phyloP scores from a whole-genome alignment of 1,284 basidiomycete species.

The Coriolopsis trogii region DNA sequence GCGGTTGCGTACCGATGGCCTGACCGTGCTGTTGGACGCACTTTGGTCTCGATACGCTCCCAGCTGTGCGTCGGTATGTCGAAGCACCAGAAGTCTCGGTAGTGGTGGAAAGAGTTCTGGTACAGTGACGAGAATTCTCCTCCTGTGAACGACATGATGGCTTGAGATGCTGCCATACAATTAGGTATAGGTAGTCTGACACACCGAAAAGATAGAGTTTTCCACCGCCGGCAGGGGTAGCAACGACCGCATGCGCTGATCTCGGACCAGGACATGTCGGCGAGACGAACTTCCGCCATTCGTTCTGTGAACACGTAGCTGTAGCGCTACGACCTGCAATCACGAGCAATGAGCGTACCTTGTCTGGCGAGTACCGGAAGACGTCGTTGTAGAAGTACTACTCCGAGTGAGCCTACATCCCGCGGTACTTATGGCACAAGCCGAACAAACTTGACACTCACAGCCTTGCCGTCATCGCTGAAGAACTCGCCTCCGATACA shows the following conservation, averaged over 20 bases:
- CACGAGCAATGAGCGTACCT: slow-evolving; percentile 41
- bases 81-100: slow-evolving; percentile 86
- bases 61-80: slow-evolving; percentile 77
- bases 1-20: slow-evolving; percentile 70
- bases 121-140: slow-evolving; percentile 87
- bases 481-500: slow-evolving; percentile 86
- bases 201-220: slow-evolving; percentile 85
- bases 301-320: slow-evolving; percentile 53
- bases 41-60: slow-evolving; percentile 89
- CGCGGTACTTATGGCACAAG: too few relatives aligned
- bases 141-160: slow-evolving; percentile 41
- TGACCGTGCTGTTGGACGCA: slow-evolving; percentile 80
- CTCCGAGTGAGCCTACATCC: too few relatives aligned
- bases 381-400: slow-evolving; percentile 83
- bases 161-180: not conserved
- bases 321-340: not conserved
- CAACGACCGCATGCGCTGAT: slow-evolving; percentile 82
- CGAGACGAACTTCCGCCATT: slow-evolving; percentile 86
- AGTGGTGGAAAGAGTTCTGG: slow-evolving; percentile 91
- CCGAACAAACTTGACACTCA: slow-evolving; percentile 39
- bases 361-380: slow-evolving; percentile 82
- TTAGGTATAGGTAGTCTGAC: slow-evolving; percentile 14
- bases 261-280: slow-evolving; percentile 84
- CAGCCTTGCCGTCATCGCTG: slow-evolving; percentile 79
- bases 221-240: slow-evolving; percentile 74